Evolutionary conservation across 2,329 filamentous ascomycete species (phyloP).

Genomic region (Fusarium sp.): DNA sequence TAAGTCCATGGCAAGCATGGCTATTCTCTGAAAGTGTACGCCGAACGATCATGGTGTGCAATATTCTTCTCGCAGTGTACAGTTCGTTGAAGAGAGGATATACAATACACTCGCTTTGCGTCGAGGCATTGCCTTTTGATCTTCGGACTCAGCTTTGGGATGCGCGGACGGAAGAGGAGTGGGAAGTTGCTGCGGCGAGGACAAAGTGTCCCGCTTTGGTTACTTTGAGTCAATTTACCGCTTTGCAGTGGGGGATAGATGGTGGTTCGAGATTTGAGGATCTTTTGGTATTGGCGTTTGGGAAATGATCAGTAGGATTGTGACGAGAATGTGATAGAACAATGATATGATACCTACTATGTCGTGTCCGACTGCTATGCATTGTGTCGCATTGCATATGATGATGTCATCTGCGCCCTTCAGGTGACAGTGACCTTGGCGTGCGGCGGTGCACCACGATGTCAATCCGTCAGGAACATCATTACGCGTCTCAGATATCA

Average conservation of each 20-base stretch:
- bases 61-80: neutral
- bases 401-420: conserved; percentile 1
- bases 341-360: neutral
- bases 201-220: neutral
- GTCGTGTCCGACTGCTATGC: neutral
- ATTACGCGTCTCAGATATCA: neutral
- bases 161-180: neutral
- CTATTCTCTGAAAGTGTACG: conserved; percentile 7
- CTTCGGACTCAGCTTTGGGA: conserved; percentile 4
- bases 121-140: conserved; percentile 16
- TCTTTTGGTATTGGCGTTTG: neutral
- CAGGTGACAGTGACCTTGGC: neutral
- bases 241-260: accelerated
- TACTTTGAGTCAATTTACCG: neutral
- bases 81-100: conserved; percentile 11
- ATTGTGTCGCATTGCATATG: neutral
- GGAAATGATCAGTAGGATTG: neutral
- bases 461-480: neutral
- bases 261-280: neutral
- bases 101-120: conserved; percentile 10
- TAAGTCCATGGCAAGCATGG: conserved; percentile 19
- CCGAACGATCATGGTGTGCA: conserved; percentile 12
- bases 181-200: neutral
- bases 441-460: neutral
- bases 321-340: too few relatives aligned